A percentile compares a stretch with the other conserved stretches of the same genome.
phyloP scores from a whole-genome alignment of 2,329 filamentous ascomycete genomes.

The Microascus cirrosus region DNA sequence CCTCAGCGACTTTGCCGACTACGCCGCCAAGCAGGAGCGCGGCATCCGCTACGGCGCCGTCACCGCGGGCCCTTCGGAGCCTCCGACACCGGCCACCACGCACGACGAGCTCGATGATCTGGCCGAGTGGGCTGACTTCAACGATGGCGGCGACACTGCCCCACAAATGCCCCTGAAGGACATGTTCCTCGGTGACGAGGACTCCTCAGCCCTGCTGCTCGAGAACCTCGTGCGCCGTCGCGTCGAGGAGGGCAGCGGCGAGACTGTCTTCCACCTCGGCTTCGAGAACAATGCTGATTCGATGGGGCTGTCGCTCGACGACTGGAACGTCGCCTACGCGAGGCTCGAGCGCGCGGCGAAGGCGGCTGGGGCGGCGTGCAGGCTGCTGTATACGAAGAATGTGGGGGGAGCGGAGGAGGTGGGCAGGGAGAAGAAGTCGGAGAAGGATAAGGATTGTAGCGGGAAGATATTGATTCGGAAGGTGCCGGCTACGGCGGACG shows the following conservation, averaged over 20 bases:
- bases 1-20: slow-evolving; percentile 92
- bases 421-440: slow-evolving; percentile 64
- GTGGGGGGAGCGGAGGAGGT: slow-evolving; percentile 64
- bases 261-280: slow-evolving; percentile 84
- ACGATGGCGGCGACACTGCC: slow-evolving; percentile 43
- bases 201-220: slow-evolving; percentile 52
- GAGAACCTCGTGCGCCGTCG: slow-evolving; percentile 54
- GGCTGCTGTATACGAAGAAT: slow-evolving; percentile 80
- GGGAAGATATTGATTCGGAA: slow-evolving; percentile 83
- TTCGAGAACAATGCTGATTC: slow-evolving; percentile 82
- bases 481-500: slow-evolving; percentile 61
- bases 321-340: slow-evolving; percentile 65
- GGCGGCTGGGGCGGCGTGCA: slow-evolving; percentile 59
- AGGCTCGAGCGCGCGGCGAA: slow-evolving; percentile 56
- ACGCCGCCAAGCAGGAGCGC: slow-evolving; percentile 82
- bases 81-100: slow-evolving; percentile 13
- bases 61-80: slow-evolving; percentile 14
- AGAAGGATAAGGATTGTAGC: slow-evolving; percentile 63
- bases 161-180: slow-evolving; percentile 62
- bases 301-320: slow-evolving; percentile 61
- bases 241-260: slow-evolving; percentile 74
- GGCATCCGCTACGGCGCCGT: slow-evolving; percentile 44
- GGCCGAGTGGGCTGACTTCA: slow-evolving; percentile 66
- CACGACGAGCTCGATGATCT: slow-evolving; percentile 80
- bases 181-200: slow-evolving; percentile 55